Conservation (phyloP, 805 yeast genomes). For the Dipodascus geniculatus region DNA sequence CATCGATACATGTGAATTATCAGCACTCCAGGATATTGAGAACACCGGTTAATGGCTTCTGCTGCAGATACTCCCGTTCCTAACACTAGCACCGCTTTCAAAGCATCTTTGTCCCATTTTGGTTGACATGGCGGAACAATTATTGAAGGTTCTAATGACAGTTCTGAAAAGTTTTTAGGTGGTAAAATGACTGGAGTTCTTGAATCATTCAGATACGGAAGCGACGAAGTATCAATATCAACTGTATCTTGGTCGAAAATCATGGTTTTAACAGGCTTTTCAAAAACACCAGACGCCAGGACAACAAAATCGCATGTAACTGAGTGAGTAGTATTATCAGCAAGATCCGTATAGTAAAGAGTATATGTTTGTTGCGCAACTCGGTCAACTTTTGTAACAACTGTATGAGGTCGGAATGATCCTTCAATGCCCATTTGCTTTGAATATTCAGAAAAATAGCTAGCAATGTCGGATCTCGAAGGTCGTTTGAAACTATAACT, state of each 20-base stretch:
- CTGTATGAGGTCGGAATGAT: constrained; percentile 11
- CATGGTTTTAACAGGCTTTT: constrained; percentile 8
- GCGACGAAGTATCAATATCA: not conserved
- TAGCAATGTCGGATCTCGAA: constrained; percentile 18
- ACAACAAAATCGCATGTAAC: constrained; percentile 9
- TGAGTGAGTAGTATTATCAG: not conserved
- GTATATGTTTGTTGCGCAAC: constrained; percentile 4
- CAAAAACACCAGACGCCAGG: constrained; percentile 21
- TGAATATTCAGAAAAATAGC: constrained; percentile 20
- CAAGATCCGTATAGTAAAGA: not conserved
- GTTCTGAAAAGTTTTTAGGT: not conserved
- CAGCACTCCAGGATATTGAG: not conserved
- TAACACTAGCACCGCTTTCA: constrained; percentile 13
- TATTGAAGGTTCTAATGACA: constrained; percentile 3
- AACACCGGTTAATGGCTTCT: constrained; percentile 18
- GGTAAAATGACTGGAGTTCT: not conserved
- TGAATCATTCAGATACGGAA: not conserved
- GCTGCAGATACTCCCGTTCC: constrained; percentile 28
- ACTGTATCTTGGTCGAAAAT: no score
- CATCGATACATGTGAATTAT: constrained; percentile 22
- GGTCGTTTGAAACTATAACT: constrained; percentile 19
- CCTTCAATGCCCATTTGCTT: constrained; percentile 15
- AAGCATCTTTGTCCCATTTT: not conserved
- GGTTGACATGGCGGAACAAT: constrained; percentile 3
- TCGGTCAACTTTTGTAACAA: constrained; percentile 7